phyloP scores from a whole-genome alignment of 2,329 filamentous ascomycete species.

The Pseudocercospora vitis region DNA sequence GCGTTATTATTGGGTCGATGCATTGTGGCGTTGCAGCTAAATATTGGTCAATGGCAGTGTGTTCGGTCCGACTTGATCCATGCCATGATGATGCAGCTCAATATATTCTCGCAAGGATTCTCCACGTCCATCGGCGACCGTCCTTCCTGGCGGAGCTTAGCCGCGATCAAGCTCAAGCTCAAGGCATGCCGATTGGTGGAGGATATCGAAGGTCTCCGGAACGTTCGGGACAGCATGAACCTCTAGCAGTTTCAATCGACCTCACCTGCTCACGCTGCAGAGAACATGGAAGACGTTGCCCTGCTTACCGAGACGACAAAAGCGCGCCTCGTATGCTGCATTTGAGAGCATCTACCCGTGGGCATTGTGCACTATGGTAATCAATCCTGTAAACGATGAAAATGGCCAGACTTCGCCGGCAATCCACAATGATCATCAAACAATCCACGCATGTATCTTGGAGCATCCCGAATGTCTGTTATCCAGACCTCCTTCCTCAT shows the following conservation, averaged over 20 bases:
- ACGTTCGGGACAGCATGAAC: neutral
- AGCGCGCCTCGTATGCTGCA: neutral
- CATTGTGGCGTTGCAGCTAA: neutral
- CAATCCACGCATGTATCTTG: neutral
- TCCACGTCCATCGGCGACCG: neutral
- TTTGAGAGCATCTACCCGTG: slow-evolving; percentile 1
- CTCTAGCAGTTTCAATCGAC: neutral
- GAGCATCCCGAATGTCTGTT: neutral
- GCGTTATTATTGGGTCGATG: too few species aligned
- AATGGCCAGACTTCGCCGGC: neutral
- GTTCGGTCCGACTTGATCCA: slow-evolving; percentile 1
- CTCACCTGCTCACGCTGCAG: neutral
- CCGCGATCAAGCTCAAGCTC: neutral
- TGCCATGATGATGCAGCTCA: too few species aligned
- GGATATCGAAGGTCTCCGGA: neutral
- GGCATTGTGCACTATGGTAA: slow-evolving; percentile 3
- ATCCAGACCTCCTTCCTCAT: neutral
- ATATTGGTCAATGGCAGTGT: neutral
- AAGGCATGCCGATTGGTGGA: slow-evolving; percentile 6
- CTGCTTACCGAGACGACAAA: too few species aligned
- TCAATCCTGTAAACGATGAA: slow-evolving; percentile 7
- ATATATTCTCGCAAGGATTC: slow-evolving; percentile 2
- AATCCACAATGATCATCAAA: slow-evolving; percentile 1
- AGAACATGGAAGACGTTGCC: too few species aligned
- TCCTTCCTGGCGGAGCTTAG: slow-evolving; percentile 5